Percentiles rank a stretch among this genome's conserved stretches.
These are phyloP conservation scores for Dothideomycetes sp. DNA, from an alignment of 2,329 filamentous ascomycete genomes.

Conservation along the genomic window DNA sequence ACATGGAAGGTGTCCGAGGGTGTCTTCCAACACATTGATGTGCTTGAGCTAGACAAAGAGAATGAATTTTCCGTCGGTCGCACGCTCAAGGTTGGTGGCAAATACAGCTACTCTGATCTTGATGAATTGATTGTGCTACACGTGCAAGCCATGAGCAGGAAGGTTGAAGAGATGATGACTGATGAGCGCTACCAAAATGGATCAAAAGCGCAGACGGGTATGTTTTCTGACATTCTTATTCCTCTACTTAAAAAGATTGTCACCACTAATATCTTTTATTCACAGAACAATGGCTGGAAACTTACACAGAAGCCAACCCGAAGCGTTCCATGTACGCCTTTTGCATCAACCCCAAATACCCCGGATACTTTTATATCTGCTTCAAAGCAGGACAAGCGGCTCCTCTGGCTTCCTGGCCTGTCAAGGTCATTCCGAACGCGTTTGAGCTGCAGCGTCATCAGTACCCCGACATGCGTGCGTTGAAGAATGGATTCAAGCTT, in stretches of 20 bases:
- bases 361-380: constrained; percentile 90
- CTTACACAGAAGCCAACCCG: constrained; percentile 92
- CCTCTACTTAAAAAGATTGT: constrained; percentile 1
- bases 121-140: constrained; percentile 96
- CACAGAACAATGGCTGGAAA: constrained; percentile 86
- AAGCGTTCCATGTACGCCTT: constrained; percentile 90
- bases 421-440: constrained; percentile 85
- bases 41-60: constrained; percentile 91
- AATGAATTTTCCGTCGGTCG: constrained; percentile 91
- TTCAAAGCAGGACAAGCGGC: constrained; percentile 83
- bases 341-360: constrained; percentile 83
- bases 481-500: constrained; percentile 96
- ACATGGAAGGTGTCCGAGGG: constrained; percentile 97
- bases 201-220: constrained; percentile 74
- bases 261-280: constrained; percentile 6
- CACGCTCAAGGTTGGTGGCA: constrained; percentile 72
- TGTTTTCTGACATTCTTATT: constrained; percentile 26
- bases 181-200: constrained; percentile 88
- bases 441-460: constrained; percentile 81
- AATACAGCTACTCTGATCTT: constrained; percentile 87
- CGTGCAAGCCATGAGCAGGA: constrained; percentile 93
- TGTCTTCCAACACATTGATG: constrained; percentile 96
- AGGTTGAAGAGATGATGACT: constrained; percentile 91
- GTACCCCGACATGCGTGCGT: constrained; percentile 87
- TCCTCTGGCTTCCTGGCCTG: constrained; percentile 64